Percentiles rank a stretch among this genome's conserved stretches.
Conservation (phyloP, 768 basidiomycete genomes). For the Auricularia sp. region DNA sequence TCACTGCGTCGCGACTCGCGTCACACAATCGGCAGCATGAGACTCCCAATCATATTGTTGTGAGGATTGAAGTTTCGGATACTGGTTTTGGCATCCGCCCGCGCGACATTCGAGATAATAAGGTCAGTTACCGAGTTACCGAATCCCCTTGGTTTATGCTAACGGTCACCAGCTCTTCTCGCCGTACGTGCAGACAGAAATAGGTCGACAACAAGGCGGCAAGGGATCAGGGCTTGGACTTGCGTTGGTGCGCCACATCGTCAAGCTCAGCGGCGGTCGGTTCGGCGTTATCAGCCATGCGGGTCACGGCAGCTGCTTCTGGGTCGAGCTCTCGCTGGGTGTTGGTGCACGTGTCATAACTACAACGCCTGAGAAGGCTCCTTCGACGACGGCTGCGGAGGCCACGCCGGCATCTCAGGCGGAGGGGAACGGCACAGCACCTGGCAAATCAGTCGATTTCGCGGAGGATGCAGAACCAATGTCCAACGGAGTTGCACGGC, state of each 20-base stretch:
- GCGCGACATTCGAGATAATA: slow-evolving; percentile 60
- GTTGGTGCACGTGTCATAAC: neutral
- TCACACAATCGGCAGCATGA: neutral
- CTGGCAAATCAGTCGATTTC: neutral
- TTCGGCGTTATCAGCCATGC: slow-evolving; percentile 39
- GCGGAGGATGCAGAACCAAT: neutral
- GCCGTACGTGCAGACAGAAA: slow-evolving; percentile 10
- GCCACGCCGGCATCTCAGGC: neutral
- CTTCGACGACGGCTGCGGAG: neutral
- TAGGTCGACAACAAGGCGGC: slow-evolving; percentile 19
- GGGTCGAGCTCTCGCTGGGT: slow-evolving; percentile 52
- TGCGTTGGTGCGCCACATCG: slow-evolving; percentile 69
- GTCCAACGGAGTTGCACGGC: neutral
- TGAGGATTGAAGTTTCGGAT: slow-evolving; percentile 78
- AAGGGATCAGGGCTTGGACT: slow-evolving; percentile 64
- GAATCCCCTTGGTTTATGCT: neutral
- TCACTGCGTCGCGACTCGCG: neutral
- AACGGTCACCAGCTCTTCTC: slow-evolving; percentile 30
- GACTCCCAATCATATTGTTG: slow-evolving; percentile 42
- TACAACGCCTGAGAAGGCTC: neutral
- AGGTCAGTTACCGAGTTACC: slow-evolving; percentile 14
- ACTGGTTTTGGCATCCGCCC: slow-evolving; percentile 57
- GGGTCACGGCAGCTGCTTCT: slow-evolving; percentile 69
- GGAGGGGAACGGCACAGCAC: neutral
- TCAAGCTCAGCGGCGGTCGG: slow-evolving; percentile 64